Evolutionary conservation across 1,139 yeast genomes (phyloP), one percentile per base, ranked within the genome.

Genomic region (Spencermartinsiella ligniputridi): DNA sequence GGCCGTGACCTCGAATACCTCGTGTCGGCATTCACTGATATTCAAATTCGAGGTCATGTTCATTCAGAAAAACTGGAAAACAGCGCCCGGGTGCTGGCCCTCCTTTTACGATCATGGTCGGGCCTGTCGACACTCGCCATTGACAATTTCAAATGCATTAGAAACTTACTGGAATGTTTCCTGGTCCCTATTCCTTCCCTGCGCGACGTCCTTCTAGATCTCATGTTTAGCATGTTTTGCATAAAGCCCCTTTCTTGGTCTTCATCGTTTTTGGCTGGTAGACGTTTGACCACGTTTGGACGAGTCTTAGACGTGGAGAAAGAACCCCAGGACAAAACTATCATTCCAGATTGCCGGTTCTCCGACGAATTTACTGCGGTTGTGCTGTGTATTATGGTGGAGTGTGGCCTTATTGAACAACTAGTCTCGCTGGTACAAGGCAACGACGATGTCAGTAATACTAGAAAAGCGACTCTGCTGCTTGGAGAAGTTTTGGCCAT

Each of bases 91-190:
- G 70, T 87, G 11, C 63, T 90, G 2, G 69, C 86, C 0, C 63
- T 76, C 2, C 65, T 87, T 22, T 64, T 92, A 41, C 83, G 86
- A 50, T 75, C 80, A 39, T 84, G 94, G 79, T 74, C 85, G 16
- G 98, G 98, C 0, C 60, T 89, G 11, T 74, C 84, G 52, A 76
- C 84, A 6, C 76, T 83, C 54, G 74, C 87, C 0, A 71, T 76
- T 45, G 71, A 81, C 52, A 65, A 78, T 47, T 83, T 79, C 54
- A 71, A 71, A 43, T 75, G 83, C 24, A 56, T 92, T 16, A 68
- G 67, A 37, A 79, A 79, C 45, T 67, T 92, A 30, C 67, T 90
- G 1, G 68, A 74, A 33, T 83, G 90, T 58, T 66, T 90, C 44
- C 70, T 71, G 22, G 78, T 81, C 44, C 83, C 84, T 0, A 71